Conservation (phyloP, 306 rosid genomes). For the Gillenia trifoliata region DNA sequence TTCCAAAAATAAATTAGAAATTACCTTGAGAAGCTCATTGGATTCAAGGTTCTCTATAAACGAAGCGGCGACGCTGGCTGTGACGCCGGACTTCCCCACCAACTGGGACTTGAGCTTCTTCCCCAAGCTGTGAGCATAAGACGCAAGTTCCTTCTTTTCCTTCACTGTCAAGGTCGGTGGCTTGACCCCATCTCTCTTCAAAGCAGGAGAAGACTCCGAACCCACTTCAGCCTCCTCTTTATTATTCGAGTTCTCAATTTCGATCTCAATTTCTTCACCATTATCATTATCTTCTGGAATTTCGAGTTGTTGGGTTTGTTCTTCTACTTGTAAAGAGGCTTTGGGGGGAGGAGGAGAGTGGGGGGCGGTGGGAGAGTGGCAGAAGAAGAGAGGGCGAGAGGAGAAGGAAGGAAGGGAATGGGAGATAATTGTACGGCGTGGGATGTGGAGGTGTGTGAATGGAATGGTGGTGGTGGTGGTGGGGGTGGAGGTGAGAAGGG, state of each 20-base stretch:
- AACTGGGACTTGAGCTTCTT: slow-evolving; percentile 79
- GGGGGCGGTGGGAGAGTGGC: slow-evolving; percentile 18
- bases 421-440: slow-evolving; percentile 13
- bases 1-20: background rate
- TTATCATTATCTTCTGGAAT: background rate
- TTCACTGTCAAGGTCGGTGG: slow-evolving; percentile 59
- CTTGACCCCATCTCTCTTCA: slow-evolving; percentile 45
- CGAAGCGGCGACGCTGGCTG: slow-evolving; percentile 57
- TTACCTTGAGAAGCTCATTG: slow-evolving; percentile 92
- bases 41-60: slow-evolving; percentile 84
- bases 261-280: background rate
- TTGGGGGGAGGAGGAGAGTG: background rate
- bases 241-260: background rate
- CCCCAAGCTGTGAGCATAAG: slow-evolving; percentile 86
- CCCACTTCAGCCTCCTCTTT: slow-evolving; percentile 2
- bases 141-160: slow-evolving; percentile 83
- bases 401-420: background rate
- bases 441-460: background rate
- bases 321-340: slow-evolving; percentile 14
- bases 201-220: slow-evolving; percentile 17
- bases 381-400: slow-evolving; percentile 23
- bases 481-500: slow-evolving; percentile 29
- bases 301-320: background rate
- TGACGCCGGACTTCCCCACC: slow-evolving; percentile 90
- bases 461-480: slow-evolving; percentile 4